These are phyloP conservation scores for Domatiomyces catenatus DNA, from an alignment of 2,329 filamentous ascomycete species.

Conservation along the genomic window DNA sequence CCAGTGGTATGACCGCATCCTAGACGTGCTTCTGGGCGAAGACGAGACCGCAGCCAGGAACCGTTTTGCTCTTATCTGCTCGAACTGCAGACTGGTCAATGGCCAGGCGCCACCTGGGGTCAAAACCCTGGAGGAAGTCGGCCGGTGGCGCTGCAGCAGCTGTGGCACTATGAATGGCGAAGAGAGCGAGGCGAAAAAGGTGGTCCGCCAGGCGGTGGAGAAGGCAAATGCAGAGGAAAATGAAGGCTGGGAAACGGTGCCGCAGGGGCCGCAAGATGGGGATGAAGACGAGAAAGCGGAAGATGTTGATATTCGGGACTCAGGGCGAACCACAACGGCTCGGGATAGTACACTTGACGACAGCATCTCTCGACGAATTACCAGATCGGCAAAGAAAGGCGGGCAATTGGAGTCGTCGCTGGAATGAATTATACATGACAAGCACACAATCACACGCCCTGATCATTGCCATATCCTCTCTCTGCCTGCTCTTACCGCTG, in stretches of 20 bases:
- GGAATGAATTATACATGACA: conserved; percentile 4
- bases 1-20: conserved; percentile 86
- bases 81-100: conserved; percentile 72
- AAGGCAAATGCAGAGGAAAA: conserved; percentile 5
- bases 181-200: conserved; percentile 52
- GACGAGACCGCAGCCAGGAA: conserved; percentile 90
- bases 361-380: conserved; percentile 8
- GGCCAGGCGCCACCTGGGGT: conserved; percentile 87
- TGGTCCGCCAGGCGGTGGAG: conserved; percentile 48
- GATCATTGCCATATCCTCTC: background rate
- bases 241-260: conserved; percentile 11
- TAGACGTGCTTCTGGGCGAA: conserved; percentile 84
- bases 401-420: conserved; percentile 6
- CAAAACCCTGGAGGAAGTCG: conserved; percentile 60
- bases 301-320: background rate
- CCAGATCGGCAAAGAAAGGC: conserved; percentile 2
- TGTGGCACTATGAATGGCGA: conserved; percentile 65
- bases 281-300: background rate
- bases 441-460: background rate
- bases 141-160: conserved; percentile 75
- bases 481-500: conserved; percentile 3
- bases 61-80: conserved; percentile 73
- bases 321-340: conserved; percentile 7
- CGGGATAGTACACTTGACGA: conserved; percentile 6
- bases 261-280: conserved; percentile 1